Evolutionary conservation across 805 yeast genomes (phyloP).

Genomic region (Hermanozyma aechmeae): DNA sequence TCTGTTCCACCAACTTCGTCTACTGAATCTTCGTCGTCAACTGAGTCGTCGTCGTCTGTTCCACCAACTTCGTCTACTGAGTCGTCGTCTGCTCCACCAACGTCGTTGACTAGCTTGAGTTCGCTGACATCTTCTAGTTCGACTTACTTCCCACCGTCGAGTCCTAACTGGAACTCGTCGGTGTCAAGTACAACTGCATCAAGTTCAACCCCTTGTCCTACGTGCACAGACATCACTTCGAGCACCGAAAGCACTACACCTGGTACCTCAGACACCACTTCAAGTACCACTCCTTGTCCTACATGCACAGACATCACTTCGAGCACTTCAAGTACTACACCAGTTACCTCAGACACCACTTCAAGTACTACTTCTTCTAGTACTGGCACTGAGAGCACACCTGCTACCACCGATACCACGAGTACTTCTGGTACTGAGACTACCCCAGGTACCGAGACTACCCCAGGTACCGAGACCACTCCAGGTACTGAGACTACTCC

Average conservation of each 20-base stretch:
- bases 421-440: not conserved
- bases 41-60: not conserved
- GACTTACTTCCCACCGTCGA: too few species aligned
- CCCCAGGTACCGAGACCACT: too few species aligned
- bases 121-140: too few species aligned
- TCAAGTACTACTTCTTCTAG: not conserved
- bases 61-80: not conserved
- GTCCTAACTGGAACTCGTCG: too few species aligned
- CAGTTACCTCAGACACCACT: not conserved
- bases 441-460: too few species aligned
- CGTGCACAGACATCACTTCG: not conserved
- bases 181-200: too few species aligned
- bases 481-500: too few species aligned
- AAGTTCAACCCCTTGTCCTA: not conserved
- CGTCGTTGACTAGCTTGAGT: not conserved
- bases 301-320: not conserved
- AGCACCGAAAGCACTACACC: not conserved
- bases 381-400: not conserved
- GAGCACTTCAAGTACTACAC: constrained; percentile 1
- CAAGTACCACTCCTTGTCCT: not conserved
- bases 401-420: not conserved
- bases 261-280: not conserved
- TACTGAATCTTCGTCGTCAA: not conserved
- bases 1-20: not conserved
- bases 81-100: not conserved